Percentiles rank a stretch among this genome's conserved stretches.
phyloP scores from a whole-genome alignment of 2,329 filamentous ascomycete genomes.

The Fusarium domesticum region DNA sequence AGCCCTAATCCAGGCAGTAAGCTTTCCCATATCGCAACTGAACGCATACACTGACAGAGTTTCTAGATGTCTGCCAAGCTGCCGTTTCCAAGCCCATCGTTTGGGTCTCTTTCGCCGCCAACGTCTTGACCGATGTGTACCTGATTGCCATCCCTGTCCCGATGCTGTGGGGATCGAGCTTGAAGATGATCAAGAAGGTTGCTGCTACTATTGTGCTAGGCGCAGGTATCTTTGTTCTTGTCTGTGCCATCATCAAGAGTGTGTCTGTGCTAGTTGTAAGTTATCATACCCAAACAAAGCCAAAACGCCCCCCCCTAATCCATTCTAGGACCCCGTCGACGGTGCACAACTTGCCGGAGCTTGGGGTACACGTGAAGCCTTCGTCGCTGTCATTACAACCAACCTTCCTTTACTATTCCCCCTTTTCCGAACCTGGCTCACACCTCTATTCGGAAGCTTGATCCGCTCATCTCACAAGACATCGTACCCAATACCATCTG shows the following conservation, averaged over 20 bases:
- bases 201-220: conserved; percentile 38
- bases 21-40: conserved; percentile 18
- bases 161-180: conserved; percentile 40
- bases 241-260: conserved; percentile 37
- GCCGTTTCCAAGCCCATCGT: conserved; percentile 48
- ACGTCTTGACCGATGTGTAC: conserved; percentile 55
- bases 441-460: conserved; percentile 28
- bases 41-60: background rate
- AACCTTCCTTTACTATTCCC: conserved; percentile 44
- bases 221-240: conserved; percentile 40
- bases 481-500: conserved; percentile 37
- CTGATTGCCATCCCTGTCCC: conserved; percentile 55
- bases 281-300: background rate
- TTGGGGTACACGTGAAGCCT: conserved; percentile 41
- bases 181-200: conserved; percentile 36
- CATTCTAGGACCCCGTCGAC: conserved; percentile 38
- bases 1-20: conserved; percentile 53
- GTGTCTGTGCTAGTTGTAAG: conserved; percentile 37
- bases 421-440: conserved; percentile 40
- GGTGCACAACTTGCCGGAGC: conserved; percentile 37
- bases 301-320: too few species aligned
- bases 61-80: conserved; percentile 43
- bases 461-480: conserved; percentile 36
- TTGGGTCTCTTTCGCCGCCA: conserved; percentile 49
- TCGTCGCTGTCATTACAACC: conserved; percentile 41